Conservation (phyloP, 2,329 filamentous ascomycete genomes). For the Paraconiothyrium sp. region DNA sequence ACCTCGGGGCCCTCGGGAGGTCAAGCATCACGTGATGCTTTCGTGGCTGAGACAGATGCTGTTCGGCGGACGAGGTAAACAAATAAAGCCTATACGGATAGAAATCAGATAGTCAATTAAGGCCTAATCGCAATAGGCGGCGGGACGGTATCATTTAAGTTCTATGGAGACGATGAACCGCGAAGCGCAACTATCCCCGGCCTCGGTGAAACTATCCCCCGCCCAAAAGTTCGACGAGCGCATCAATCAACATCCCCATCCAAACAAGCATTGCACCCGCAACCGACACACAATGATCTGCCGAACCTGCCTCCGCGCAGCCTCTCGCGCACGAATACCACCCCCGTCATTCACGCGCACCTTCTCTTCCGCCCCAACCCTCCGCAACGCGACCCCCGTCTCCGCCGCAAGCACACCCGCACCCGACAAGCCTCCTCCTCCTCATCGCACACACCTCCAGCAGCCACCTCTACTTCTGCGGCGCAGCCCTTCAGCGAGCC, state of each 20-base stretch:
- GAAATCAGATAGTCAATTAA: too few species aligned
- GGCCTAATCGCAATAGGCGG: too few species aligned
- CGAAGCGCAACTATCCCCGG: background rate
- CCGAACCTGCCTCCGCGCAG: conserved; percentile 48
- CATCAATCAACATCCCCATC: background rate
- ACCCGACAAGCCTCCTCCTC: conserved; percentile 34
- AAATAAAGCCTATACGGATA: too few species aligned
- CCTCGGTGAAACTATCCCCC: conserved; percentile 17
- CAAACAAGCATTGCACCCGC: conserved; percentile 8
- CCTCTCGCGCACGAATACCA: conserved; percentile 34
- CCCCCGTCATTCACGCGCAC: conserved; percentile 28
- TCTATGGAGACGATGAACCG: too few species aligned
- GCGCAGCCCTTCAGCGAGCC: conserved; percentile 58
- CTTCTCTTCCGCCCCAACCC: conserved; percentile 36
- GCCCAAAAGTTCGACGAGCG: conserved; percentile 18
- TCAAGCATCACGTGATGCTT: too few species aligned
- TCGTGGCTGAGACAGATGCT: too few species aligned
- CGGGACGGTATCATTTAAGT: too few species aligned
- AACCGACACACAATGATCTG: conserved; percentile 49
- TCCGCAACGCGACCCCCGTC: conserved; percentile 38
- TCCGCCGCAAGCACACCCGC: conserved; percentile 36
- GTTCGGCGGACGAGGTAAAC: too few species aligned
- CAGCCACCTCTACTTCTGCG: conserved; percentile 56
- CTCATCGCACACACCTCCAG: conserved; percentile 45
- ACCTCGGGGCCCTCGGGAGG: too few species aligned